Percentiles rank a stretch among this genome's conserved stretches.
Conservation (phyloP, 225 moss, liverwort and hornwort species). For the Anthoceros angustus region DNA sequence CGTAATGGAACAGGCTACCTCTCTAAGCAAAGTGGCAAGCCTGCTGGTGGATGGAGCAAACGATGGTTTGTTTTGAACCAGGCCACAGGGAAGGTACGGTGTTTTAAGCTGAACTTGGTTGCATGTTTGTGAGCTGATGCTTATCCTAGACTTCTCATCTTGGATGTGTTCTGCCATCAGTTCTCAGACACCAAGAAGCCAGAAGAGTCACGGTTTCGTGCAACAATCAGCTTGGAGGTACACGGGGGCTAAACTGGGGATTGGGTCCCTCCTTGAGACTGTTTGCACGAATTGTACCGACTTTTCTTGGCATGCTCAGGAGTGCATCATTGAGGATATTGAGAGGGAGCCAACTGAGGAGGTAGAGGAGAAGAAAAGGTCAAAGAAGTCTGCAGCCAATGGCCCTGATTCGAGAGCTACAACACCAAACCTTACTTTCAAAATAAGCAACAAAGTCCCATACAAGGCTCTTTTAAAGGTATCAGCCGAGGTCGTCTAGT, state of each 20-base stretch:
- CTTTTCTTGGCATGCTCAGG: slow-evolving; percentile 23
- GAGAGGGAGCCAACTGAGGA: slow-evolving; percentile 51
- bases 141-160: not conserved
- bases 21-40: slow-evolving; percentile 52
- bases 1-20: slow-evolving; percentile 44
- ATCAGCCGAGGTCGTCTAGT: not conserved
- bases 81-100: slow-evolving; percentile 69
- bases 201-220: slow-evolving; percentile 82
- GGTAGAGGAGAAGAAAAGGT: slow-evolving; percentile 31
- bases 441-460: slow-evolving; percentile 94
- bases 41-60: slow-evolving; percentile 48
- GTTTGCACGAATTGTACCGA: not conserved
- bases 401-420: slow-evolving; percentile 65
- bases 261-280: not conserved
- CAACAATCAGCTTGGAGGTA: slow-evolving; percentile 75
- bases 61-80: slow-evolving; percentile 99
- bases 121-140: not conserved
- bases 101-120: not conserved
- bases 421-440: slow-evolving; percentile 54
- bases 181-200: slow-evolving; percentile 93
- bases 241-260: not conserved
- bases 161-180: slow-evolving; percentile 19
- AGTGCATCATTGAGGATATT: slow-evolving; percentile 86
- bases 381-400: slow-evolving; percentile 40
- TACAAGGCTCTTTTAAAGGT: slow-evolving; percentile 99